Percentiles rank a stretch among this genome's conserved stretches.
Conservation (phyloP, 2,329 filamentous ascomycete genomes). For the Aspergillus viridinutans region DNA sequence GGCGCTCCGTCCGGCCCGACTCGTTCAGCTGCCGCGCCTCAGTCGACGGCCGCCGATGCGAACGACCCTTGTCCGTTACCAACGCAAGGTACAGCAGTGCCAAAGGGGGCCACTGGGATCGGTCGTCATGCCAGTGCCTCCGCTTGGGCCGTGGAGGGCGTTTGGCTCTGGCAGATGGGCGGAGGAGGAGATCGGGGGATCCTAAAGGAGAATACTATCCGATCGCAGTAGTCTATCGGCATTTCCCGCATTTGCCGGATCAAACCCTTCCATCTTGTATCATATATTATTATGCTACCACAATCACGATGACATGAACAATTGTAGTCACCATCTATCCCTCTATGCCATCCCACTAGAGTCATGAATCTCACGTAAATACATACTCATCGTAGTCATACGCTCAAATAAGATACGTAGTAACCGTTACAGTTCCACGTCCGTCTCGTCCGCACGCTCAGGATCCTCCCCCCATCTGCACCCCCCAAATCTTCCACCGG, state of each 20-base stretch:
- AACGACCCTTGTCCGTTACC: not conserved
- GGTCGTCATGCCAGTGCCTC: conserved; percentile 70
- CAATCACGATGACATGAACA: not conserved
- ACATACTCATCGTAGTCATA: not conserved
- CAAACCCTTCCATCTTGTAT: not conserved
- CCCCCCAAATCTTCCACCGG: conserved; percentile 41
- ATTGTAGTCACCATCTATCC: not conserved
- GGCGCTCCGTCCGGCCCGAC: conserved; percentile 40
- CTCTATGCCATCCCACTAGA: not conserved
- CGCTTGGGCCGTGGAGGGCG: conserved; percentile 80
- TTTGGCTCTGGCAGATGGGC: conserved; percentile 82
- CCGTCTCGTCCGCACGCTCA: not conserved
- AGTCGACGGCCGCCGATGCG: conserved; percentile 4
- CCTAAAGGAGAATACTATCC: conserved; percentile 30
- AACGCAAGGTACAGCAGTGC: not conserved
- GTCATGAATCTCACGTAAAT: not conserved
- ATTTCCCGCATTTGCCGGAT: not conserved
- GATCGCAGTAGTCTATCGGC: conserved; percentile 19
- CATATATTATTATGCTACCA: not conserved
- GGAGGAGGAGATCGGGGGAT: conserved; percentile 46
- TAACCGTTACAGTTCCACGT: not conserved
- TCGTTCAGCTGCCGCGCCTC: conserved; percentile 37
- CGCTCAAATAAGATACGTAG: not conserved
- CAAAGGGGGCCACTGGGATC: conserved; percentile 21
- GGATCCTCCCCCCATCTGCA: conserved; percentile 20